Percentiles rank a stretch among this genome's conserved stretches.
phyloP scores from a whole-genome alignment of 2,329 filamentous ascomycete species.

The Colletotrichum plurivorum region DNA sequence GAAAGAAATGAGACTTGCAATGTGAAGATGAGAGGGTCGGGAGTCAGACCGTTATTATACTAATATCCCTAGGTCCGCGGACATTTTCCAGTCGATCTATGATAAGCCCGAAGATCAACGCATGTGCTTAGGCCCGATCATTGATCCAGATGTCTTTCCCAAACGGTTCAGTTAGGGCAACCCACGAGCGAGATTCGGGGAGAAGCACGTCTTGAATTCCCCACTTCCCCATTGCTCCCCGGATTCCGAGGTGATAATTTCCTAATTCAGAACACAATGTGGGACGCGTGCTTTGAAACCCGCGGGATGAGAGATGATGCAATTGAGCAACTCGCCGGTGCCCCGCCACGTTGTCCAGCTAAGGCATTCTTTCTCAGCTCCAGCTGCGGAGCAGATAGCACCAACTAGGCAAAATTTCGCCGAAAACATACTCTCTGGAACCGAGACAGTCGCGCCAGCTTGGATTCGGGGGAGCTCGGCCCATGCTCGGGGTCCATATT shows the following conservation, averaged over 20 bases:
- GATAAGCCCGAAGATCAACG: no score
- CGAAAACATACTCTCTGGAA: conserved; percentile 12
- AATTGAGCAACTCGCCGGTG: conserved; percentile 4
- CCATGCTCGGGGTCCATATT: conserved; percentile 22
- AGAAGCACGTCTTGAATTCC: neutral
- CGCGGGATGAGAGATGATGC: conserved; percentile 31
- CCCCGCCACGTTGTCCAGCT: neutral
- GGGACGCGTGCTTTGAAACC: neutral
- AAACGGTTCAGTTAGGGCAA: neutral
- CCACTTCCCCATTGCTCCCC: conserved; percentile 8
- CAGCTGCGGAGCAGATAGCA: neutral
- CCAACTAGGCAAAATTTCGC: conserved; percentile 6
- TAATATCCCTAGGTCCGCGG: no score
- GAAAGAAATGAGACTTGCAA: no score
- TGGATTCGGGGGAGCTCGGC: conserved; percentile 14
- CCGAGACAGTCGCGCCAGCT: neutral
- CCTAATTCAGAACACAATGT: conserved; percentile 3
- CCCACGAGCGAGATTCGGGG: neutral
- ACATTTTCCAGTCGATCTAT: no score
- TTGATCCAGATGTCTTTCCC: neutral
- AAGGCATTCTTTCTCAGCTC: neutral
- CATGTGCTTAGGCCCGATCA: neutral
- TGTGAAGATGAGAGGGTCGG: no score
- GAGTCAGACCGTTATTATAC: no score
- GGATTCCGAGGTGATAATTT: conserved; percentile 26